These are phyloP conservation scores for Lactarius psammicola DNA, from an alignment of 768 basidiomycete species.

Conservation along the genomic window DNA sequence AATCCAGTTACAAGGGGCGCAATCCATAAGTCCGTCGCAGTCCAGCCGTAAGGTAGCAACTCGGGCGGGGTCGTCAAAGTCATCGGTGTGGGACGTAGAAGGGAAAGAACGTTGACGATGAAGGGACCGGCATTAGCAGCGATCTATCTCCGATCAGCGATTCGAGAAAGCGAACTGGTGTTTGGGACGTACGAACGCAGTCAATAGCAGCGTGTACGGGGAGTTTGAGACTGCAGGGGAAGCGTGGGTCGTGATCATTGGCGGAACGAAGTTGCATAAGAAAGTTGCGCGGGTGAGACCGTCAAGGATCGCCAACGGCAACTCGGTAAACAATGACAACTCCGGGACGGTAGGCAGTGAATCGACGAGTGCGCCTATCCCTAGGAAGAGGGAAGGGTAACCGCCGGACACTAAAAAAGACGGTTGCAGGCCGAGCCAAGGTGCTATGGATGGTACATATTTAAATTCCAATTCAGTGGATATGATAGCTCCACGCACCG, in stretches of 20 bases:
- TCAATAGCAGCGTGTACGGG: slow-evolving; percentile 25
- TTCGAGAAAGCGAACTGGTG: not conserved
- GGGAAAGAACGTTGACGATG: slow-evolving; percentile 67
- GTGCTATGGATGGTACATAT: slow-evolving; percentile 4
- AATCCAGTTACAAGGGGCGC: slow-evolving; percentile 74
- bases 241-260: slow-evolving; percentile 23
- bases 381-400: slow-evolving; percentile 18
- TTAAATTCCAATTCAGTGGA: slow-evolving; percentile 1
- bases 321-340: slow-evolving; percentile 22
- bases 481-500: slow-evolving; percentile 16
- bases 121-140: slow-evolving; percentile 63
- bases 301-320: slow-evolving; percentile 23
- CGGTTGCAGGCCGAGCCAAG: slow-evolving; percentile 28
- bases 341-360: slow-evolving; percentile 22
- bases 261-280: slow-evolving; percentile 27
- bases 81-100: slow-evolving; percentile 69
- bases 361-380: slow-evolving; percentile 19
- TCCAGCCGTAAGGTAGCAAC: slow-evolving; percentile 82
- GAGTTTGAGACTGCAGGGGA: slow-evolving; percentile 24
- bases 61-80: slow-evolving; percentile 76
- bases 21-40: slow-evolving; percentile 78
- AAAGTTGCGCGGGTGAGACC: slow-evolving; percentile 28
- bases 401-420: slow-evolving; percentile 23
- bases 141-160: slow-evolving; percentile 22
- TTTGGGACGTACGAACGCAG: slow-evolving; percentile 23